Evolutionary conservation across 345 rosid species (phyloP).

Genomic region (Brassica incana): DNA sequence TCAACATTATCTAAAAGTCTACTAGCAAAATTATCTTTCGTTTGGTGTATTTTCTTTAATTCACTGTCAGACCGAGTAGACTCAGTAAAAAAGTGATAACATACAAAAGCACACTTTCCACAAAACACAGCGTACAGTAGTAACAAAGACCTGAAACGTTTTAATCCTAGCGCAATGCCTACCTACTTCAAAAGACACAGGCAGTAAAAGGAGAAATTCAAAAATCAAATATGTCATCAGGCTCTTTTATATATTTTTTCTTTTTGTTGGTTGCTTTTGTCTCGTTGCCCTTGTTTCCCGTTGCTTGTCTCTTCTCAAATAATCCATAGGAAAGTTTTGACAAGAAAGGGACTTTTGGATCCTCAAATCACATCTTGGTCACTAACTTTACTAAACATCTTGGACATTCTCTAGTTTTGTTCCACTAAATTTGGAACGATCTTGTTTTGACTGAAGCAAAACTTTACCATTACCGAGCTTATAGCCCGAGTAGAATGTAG

Average conservation of each 20-base stretch:
- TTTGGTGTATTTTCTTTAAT: background rate
- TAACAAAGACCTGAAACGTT: background rate
- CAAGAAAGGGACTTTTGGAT: conserved; percentile 11
- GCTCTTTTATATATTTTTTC: background rate
- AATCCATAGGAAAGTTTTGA: background rate
- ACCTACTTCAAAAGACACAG: background rate
- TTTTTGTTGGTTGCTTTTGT: conserved; percentile 10
- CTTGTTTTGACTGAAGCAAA: background rate
- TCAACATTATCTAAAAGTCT: background rate
- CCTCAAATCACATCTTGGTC: conserved; percentile 26
- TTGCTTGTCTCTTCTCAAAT: conserved; percentile 11
- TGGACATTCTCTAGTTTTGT: conserved; percentile 22
- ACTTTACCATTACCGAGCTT: conserved; percentile 19
- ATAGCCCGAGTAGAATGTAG: conserved; percentile 53
- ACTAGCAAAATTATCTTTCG: background rate
- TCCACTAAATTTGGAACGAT: conserved; percentile 6
- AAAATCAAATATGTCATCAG: conserved; percentile 3
- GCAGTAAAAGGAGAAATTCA: background rate
- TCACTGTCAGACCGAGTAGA: background rate
- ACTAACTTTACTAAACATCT: conserved; percentile 11
- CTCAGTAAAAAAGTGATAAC: background rate
- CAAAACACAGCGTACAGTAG: background rate
- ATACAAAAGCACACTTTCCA: conserved; percentile 8
- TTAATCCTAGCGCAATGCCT: background rate
- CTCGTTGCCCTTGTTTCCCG: conserved; percentile 8